Evolutionary conservation across 805 yeast genomes (phyloP).

Genomic region (Lipomyces kockii): DNA sequence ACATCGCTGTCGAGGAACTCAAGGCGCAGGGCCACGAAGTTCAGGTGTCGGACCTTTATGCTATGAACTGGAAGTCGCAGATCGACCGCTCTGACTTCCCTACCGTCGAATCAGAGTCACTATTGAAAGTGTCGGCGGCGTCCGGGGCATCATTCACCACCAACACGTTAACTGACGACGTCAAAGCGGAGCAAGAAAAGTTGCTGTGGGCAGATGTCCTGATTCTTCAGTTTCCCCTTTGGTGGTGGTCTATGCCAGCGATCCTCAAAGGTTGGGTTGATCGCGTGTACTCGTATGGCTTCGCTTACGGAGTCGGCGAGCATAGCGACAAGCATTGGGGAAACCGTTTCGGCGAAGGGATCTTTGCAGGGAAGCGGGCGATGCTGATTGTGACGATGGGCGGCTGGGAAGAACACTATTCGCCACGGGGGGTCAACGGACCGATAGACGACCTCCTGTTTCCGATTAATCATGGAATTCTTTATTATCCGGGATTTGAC

Average conservation of each 20-base stretch:
- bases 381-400: constrained; percentile 37
- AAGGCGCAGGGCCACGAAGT: constrained; percentile 42
- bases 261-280: constrained; percentile 45
- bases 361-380: constrained; percentile 40
- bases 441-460: constrained; percentile 38
- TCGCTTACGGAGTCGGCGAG: constrained; percentile 40
- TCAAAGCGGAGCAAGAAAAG: constrained; percentile 42
- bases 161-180: constrained; percentile 42
- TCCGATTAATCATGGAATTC: constrained; percentile 41
- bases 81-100: constrained; percentile 40
- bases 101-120: constrained; percentile 28
- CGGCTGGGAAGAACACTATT: constrained; percentile 31
- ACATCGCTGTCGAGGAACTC: constrained; percentile 36
- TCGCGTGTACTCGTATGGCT: constrained; percentile 40
- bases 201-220: constrained; percentile 44
- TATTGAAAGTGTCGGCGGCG: constrained; percentile 34
- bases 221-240: constrained; percentile 43
- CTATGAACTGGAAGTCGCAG: constrained; percentile 39
- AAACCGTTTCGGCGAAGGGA: constrained; percentile 42
- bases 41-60: constrained; percentile 41
- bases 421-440: constrained; percentile 40
- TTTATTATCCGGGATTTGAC: constrained; percentile 40
- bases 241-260: constrained; percentile 47
- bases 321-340: constrained; percentile 30
- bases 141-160: constrained; percentile 35